phyloP scores from a whole-genome alignment of 306 rosid species.

The Biancaea sappan region DNA sequence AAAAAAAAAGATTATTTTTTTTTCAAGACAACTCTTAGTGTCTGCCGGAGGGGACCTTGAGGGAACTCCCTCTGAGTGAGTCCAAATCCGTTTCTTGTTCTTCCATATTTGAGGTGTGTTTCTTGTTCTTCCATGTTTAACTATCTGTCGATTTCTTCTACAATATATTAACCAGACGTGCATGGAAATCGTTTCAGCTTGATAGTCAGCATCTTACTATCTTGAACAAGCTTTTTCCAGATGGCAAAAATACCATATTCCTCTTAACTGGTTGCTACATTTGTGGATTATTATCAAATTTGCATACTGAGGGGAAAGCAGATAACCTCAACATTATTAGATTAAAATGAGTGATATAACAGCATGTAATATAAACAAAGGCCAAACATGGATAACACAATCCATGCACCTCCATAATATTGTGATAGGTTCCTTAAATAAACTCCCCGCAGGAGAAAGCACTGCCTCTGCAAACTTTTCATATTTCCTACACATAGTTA shows the following conservation, averaged over 20 bases:
- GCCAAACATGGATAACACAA: constrained; percentile 5
- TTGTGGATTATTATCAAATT: background rate
- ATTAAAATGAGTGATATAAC: background rate
- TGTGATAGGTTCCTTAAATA: constrained; percentile 20
- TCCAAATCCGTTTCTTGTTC: too few species aligned
- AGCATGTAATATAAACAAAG: background rate
- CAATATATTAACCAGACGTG: background rate
- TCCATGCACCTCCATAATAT: constrained; percentile 18
- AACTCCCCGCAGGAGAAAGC: background rate
- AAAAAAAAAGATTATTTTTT: too few species aligned
- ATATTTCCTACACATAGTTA: constrained; percentile 17
- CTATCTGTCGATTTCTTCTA: background rate
- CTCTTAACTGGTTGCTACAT: background rate
- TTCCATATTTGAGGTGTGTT: too few species aligned
- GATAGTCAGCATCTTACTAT: background rate
- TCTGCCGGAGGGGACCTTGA: too few species aligned
- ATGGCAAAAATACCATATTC: background rate
- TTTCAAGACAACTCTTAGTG: too few species aligned
- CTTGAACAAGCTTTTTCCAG: background rate
- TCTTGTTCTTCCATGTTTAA: background rate
- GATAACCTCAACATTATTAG: constrained; percentile 24
- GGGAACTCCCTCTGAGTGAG: too few species aligned
- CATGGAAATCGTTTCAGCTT: background rate
- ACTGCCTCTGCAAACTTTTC: constrained; percentile 5
- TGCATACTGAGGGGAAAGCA: background rate